A percentile compares a stretch with the other conserved stretches of the same genome.
phyloP scores from a whole-genome alignment of 192 early-diverging fungal species.

The Gryganskiella cystojenkinii region DNA sequence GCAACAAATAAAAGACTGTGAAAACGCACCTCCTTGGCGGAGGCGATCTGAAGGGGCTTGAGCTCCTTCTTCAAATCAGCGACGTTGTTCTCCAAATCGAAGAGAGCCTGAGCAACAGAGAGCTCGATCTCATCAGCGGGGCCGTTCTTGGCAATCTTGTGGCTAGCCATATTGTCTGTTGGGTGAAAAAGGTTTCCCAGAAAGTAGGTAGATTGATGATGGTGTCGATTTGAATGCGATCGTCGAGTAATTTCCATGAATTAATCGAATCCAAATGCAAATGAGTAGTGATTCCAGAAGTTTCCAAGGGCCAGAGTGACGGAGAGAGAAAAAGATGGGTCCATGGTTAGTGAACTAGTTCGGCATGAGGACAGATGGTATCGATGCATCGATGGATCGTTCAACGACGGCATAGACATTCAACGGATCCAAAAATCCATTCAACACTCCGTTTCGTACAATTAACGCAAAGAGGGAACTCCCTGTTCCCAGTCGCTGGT shows the following conservation, averaged over 20 bases:
- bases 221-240: slow-evolving; percentile 9
- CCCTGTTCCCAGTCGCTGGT: too few relatives aligned
- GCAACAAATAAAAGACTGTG: neutral
- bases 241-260: neutral
- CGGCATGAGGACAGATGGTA: too few relatives aligned
- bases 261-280: neutral
- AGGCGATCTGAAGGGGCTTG: slow-evolving; percentile 92
- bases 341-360: too few relatives aligned
- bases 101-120: slow-evolving; percentile 94
- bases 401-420: too few relatives aligned
- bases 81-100: slow-evolving; percentile 95
- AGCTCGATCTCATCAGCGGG: slow-evolving; percentile 86
- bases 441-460: too few relatives aligned
- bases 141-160: slow-evolving; percentile 58
- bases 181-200: neutral
- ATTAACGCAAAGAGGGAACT: too few relatives aligned
- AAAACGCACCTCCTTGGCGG: slow-evolving; percentile 90
- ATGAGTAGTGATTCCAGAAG: too few relatives aligned
- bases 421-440: too few relatives aligned
- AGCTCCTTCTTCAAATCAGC: slow-evolving; percentile 98
- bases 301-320: too few relatives aligned
- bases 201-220: slow-evolving; percentile 8
- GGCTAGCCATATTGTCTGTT: slow-evolving; percentile 59
- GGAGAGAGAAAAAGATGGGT: too few relatives aligned
- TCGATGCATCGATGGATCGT: too few relatives aligned